Evolutionary conservation across 169 alveolate species (phyloP), one percentile per base, ranked within the genome.

Genomic region (Plasmodium inui): DNA sequence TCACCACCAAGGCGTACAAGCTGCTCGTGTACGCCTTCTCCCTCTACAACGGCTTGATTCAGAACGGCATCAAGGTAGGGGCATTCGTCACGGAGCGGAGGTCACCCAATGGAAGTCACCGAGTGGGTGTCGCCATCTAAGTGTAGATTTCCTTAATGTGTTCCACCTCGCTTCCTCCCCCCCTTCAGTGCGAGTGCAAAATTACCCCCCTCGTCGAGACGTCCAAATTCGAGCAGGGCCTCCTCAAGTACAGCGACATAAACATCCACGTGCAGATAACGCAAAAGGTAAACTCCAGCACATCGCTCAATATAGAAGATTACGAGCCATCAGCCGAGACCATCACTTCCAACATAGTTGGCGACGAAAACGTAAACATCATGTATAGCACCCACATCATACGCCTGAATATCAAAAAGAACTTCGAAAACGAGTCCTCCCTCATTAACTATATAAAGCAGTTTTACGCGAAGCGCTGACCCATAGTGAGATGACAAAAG

Each of bases 201-300:
- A 53, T 88, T 30, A 19, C 94, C 8, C 94, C 94, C 19, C 71
- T 88, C 2, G 32, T 88, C 28, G 94, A 88, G 55, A 88, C 94
- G 22, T 76, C 83, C 57, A 88, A 88, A 41, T 88, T 88, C 82
- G 94, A 88, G 22, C 84, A 88, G 55, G 79, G 83, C 12, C 72
- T 88, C 26, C 46, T 79, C 55, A 88, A 57, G 50, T 88, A 88
- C 41, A 79, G 46, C 17, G 71, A 88, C 39, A 88, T 88, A 61
- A 88, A 88, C 32, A 88, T 88, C 8, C 94, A 88, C 26, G 94
- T 88, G 17, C 94, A 88, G 34, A 88, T 88, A 88, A 88, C 26
- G 19, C 94, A 88, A 41, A 88, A 67, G 39, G 71, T 88, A 10
- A 88, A 55, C n/a, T 37, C 94, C 19, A 88, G n/a, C 22, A 32